Conservation (phyloP, 2,329 filamentous ascomycete species). For the Fusarium phyllophilum region DNA sequence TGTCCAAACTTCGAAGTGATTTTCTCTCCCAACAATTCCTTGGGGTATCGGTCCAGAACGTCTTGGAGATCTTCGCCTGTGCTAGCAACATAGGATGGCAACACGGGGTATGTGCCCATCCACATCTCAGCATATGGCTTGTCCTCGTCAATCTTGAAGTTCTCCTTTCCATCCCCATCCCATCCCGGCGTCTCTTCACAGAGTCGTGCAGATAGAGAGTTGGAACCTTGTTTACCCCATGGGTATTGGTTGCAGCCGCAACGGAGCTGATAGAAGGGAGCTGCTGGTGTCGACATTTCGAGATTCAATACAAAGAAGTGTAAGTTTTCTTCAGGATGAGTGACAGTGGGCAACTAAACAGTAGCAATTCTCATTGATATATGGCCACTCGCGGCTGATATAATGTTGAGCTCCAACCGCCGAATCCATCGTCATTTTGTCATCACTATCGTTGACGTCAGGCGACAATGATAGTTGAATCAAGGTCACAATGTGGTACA, state of each 20-base stretch:
- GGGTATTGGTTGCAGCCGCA: constrained; percentile 68
- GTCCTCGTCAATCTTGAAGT: constrained; percentile 71
- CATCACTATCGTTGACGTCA: constrained; percentile 42
- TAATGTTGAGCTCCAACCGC: not conserved
- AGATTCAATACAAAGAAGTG: not conserved
- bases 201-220: constrained; percentile 73
- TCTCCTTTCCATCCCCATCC: constrained; percentile 38
- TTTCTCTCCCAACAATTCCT: constrained; percentile 70
- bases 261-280: constrained; percentile 57
- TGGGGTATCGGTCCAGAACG: constrained; percentile 69
- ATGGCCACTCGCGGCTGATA: not conserved
- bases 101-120: constrained; percentile 80
- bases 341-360: no score
- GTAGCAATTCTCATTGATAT: not conserved
- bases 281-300: constrained; percentile 35
- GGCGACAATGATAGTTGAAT: constrained; percentile 9
- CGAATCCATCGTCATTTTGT: constrained; percentile 32
- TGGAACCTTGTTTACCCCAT: constrained; percentile 75
- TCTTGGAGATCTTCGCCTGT: constrained; percentile 73
- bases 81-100: constrained; percentile 71
- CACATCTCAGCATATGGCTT: constrained; percentile 74
- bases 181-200: constrained; percentile 71
- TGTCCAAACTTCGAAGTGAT: constrained; percentile 69
- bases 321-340: not conserved
- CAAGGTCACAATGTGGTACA: not conserved